Evolutionary conservation across 2,329 filamentous ascomycete species (phyloP), one percentile per base, ranked within the genome.

Genomic region (Ascosphaera pollenicola): DNA sequence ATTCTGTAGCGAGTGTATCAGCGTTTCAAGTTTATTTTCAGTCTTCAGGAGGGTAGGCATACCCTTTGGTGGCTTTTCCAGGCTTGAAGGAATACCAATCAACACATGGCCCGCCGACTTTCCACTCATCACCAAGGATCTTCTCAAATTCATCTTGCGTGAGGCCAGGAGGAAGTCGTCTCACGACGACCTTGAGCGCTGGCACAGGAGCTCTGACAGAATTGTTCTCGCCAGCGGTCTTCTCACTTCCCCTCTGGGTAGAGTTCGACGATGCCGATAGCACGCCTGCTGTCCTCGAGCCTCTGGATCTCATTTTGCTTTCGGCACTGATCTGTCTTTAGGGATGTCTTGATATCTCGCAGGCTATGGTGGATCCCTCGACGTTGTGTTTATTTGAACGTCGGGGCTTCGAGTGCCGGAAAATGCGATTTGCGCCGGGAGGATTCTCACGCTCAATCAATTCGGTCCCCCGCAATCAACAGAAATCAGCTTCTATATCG

Each of bases 1-100:
- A 77, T 72, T 47, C 79, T 87, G 36, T 30, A 37, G 21, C 10
- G 21, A 10, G 5, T 10, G 5, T 10, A 10, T 24, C 10, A 24
- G 21, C 17, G 41, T 37, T 36, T 30, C n/a, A n/a, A 24, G n/a
- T 28, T 28, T 26, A n/a, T 18, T 43, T 6, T 39, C n/a, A n/a
- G n/a, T n/a, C n/a, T n/a, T n/a, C n/a, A n/a, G n/a, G 24, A 15
- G 17, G 26, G 47, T 44, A 34, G 36, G 60, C 73, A 47, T 62
- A 91, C 84, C 93, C 81, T 52, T 75, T 78, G 2, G 84, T 85
- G 35, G 87, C 65, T 54, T 93, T 92, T 47, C 77, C 77, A 40
- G 67, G 60, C 42, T 69, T 69, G 54, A 72, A 98, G 37, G 69
- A 69, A 46, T 79, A 65, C 81, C 82, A 94, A 54, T 92, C 85